phyloP scores from a whole-genome alignment of 208 protist species.

The Tritrichomonas foetus region DNA sequence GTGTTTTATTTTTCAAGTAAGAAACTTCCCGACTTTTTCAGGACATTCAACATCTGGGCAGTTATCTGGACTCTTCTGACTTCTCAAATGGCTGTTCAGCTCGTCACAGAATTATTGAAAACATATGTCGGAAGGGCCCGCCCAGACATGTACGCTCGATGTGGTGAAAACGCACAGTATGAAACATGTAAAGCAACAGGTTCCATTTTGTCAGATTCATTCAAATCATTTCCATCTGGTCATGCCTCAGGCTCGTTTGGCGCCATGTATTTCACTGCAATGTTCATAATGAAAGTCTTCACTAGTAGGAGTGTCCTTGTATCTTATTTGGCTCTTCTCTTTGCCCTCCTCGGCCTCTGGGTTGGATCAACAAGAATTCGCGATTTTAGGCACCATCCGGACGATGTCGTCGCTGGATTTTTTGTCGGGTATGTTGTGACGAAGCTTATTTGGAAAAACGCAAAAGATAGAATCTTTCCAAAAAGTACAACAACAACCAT shows the following conservation, averaged over 20 bases:
- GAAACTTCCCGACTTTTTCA: background rate
- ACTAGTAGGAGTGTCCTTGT: too few species aligned
- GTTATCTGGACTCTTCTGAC: background rate
- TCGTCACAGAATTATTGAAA: background rate
- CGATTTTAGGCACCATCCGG: background rate
- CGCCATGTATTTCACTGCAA: background rate
- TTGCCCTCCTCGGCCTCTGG: background rate
- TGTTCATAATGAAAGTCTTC: background rate
- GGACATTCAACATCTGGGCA: background rate
- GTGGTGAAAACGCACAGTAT: background rate
- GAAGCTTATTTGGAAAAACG: background rate
- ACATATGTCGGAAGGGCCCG: constrained; percentile 4
- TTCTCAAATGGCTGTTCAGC: background rate
- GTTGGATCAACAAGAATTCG: background rate
- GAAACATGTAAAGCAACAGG: background rate
- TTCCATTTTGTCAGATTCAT: background rate
- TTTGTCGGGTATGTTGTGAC: background rate
- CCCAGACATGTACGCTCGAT: background rate
- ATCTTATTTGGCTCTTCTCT: too few species aligned
- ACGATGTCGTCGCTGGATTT: constrained; percentile 14
- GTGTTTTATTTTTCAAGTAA: background rate
- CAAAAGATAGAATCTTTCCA: background rate
- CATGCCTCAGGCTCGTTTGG: background rate
- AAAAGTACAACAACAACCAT: background rate
- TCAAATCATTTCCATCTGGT: background rate